These are phyloP conservation scores for Pseudozyma sp. DNA, from an alignment of 1,284 basidiomycete species.

Conservation along the genomic window DNA sequence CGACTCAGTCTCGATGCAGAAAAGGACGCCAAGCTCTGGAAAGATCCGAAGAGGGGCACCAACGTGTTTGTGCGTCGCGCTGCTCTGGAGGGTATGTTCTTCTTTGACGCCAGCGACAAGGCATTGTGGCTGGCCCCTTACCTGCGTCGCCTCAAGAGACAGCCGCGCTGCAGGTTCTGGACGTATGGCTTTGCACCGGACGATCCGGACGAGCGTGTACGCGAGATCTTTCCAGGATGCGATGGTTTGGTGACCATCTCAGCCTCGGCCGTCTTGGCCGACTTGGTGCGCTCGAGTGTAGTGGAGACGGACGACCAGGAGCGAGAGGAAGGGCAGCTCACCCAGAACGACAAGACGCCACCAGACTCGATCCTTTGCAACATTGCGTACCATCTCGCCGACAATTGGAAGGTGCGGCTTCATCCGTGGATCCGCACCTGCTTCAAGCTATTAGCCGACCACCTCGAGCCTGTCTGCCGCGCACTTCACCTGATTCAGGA, in stretches of 20 bases:
- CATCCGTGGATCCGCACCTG: conserved; percentile 41
- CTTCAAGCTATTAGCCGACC: conserved; percentile 29
- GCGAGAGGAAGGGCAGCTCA: conserved; percentile 30
- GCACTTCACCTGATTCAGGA: conserved; percentile 23
- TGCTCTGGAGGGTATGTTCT: conserved; percentile 18
- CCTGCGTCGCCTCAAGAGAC: conserved; percentile 38
- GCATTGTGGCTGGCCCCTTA: conserved; percentile 14
- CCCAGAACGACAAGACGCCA: conserved; percentile 20
- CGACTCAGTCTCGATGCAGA: conserved; percentile 10
- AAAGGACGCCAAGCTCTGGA: conserved; percentile 27
- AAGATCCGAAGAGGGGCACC: conserved; percentile 14
- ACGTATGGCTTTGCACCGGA: conserved; percentile 36
- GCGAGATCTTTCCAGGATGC: conserved; percentile 34
- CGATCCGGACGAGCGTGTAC: conserved; percentile 33
- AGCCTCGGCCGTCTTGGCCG: conserved; percentile 35
- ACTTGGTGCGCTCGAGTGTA: conserved; percentile 27
- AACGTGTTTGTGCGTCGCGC: conserved; percentile 38
- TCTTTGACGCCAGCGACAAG: neutral
- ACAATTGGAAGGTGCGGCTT: conserved; percentile 27
- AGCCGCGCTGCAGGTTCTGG: conserved; percentile 31
- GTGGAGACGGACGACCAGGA: conserved; percentile 12
- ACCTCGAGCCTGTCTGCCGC: conserved; percentile 36
- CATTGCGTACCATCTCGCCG: conserved; percentile 14
- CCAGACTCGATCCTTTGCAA: conserved; percentile 23
- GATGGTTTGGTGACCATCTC: conserved; percentile 30